Evolutionary conservation across 306 rosid genomes (phyloP).

Genomic region (Cucurbita maxima): DNA sequence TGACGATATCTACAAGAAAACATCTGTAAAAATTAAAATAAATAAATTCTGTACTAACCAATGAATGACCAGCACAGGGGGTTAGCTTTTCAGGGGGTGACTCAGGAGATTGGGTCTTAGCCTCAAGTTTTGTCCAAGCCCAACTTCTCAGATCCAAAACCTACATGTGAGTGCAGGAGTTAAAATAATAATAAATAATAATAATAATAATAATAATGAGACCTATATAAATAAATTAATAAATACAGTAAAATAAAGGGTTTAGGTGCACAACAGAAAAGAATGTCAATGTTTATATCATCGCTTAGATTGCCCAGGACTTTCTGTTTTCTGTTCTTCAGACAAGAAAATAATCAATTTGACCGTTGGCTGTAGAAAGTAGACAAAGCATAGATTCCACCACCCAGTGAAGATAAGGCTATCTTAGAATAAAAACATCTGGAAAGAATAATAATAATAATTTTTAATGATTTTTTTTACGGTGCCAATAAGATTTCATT

Average conservation of each 20-base stretch:
- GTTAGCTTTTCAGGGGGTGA: constrained; percentile 31
- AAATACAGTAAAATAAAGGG: not conserved
- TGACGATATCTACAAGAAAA: not conserved
- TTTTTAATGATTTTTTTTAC: not conserved
- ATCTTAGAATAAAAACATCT: not conserved
- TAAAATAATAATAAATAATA: not conserved
- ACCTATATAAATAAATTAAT: not conserved
- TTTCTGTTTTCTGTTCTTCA: not conserved
- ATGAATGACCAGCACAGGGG: constrained; percentile 86
- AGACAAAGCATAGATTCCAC: not conserved
- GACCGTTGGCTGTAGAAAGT: not conserved
- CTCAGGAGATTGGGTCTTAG: constrained; percentile 36
- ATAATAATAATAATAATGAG: not conserved
- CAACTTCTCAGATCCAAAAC: constrained; percentile 85
- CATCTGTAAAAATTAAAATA: not conserved
- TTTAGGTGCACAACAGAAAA: not conserved
- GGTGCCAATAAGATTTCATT: not conserved
- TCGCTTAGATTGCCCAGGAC: not conserved
- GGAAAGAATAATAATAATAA: not conserved
- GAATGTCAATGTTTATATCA: not conserved
- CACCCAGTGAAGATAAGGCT: not conserved
- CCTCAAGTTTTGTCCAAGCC: constrained; percentile 74
- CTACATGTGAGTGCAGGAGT: constrained; percentile 22
- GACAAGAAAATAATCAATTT: not conserved
- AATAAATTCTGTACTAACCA: constrained; percentile 41